Conservation (phyloP, 2,329 filamentous ascomycete species). For the Chaetothyriales sp. region DNA sequence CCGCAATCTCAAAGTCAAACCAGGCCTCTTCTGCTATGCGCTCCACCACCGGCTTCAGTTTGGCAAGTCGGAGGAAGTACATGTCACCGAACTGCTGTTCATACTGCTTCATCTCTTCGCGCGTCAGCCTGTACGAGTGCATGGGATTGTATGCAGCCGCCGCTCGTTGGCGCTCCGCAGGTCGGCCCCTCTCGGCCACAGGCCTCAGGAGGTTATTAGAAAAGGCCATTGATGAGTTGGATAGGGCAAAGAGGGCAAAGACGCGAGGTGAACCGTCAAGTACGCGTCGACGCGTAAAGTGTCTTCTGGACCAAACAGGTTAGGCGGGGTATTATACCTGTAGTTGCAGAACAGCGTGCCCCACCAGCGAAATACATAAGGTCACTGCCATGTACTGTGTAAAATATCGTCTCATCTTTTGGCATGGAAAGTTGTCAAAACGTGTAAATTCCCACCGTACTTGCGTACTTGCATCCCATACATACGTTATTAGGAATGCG, state of each 20-base stretch:
- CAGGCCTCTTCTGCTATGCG: slow-evolving; percentile 59
- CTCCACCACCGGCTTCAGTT: slow-evolving; percentile 73
- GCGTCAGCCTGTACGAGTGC: slow-evolving; percentile 57
- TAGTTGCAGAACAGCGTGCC: too few relatives aligned
- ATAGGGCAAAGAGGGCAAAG: not conserved
- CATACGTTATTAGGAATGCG: too few relatives aligned
- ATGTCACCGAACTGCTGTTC: slow-evolving; percentile 94
- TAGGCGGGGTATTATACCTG: too few relatives aligned
- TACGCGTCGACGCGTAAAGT: not conserved
- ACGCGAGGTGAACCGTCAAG: not conserved
- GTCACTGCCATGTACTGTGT: too few relatives aligned
- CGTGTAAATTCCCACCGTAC: too few relatives aligned
- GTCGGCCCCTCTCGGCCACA: slow-evolving; percentile 24
- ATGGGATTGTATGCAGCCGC: slow-evolving; percentile 57
- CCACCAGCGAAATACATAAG: too few relatives aligned
- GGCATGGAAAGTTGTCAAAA: too few relatives aligned
- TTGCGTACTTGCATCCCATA: too few relatives aligned
- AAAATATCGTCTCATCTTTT: too few relatives aligned
- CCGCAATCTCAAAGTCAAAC: slow-evolving; percentile 60
- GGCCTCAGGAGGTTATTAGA: not conserved
- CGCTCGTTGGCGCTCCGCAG: slow-evolving; percentile 34
- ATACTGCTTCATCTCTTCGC: slow-evolving; percentile 51
- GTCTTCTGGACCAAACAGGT: too few relatives aligned
- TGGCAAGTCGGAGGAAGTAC: slow-evolving; percentile 83
- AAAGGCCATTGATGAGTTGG: not conserved